Conservation (phyloP, 768 basidiomycete species). For the Lactifluus volemus region DNA sequence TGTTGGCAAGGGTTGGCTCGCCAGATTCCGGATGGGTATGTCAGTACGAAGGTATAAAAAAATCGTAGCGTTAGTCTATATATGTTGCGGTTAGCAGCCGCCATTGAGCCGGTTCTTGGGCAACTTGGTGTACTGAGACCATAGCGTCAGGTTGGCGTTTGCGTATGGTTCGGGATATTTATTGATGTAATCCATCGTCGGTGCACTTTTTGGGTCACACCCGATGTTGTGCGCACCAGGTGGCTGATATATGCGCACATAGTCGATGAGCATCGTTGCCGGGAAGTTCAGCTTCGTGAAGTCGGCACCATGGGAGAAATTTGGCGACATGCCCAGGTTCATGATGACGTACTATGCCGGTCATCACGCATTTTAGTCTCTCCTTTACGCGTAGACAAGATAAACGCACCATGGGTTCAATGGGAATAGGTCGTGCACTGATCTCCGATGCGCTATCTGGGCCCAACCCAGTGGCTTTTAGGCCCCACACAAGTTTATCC, state of each 20-base stretch:
- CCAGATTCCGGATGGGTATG: neutral
- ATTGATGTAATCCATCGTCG: conserved; percentile 77
- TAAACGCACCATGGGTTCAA: conserved; percentile 73
- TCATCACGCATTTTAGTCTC: neutral
- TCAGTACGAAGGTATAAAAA: neutral
- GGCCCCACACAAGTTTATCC: conserved; percentile 62
- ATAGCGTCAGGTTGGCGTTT: conserved; percentile 74
- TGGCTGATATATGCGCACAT: conserved; percentile 86
- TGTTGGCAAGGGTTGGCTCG: neutral
- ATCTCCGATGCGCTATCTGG: conserved; percentile 54
- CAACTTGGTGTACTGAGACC: conserved; percentile 29
- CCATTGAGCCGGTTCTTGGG: conserved; percentile 13
- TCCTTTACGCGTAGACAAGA: neutral
- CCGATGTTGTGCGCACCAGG: conserved; percentile 63
- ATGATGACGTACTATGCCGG: conserved; percentile 62
- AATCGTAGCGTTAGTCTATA: neutral
- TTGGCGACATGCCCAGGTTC: conserved; percentile 78
- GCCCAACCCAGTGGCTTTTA: conserved; percentile 58
- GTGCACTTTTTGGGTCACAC: conserved; percentile 72
- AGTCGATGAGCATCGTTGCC: conserved; percentile 67
- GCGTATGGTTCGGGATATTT: conserved; percentile 68
- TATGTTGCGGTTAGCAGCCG: neutral
- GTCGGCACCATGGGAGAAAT: conserved; percentile 65
- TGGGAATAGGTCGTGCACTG: conserved; percentile 56
- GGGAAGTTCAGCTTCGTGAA: conserved; percentile 66